A percentile compares a stretch with the other conserved stretches of the same genome.
Evolutionary conservation across 257 asterid genomes (phyloP).

Genomic region (Avicennia marina): DNA sequence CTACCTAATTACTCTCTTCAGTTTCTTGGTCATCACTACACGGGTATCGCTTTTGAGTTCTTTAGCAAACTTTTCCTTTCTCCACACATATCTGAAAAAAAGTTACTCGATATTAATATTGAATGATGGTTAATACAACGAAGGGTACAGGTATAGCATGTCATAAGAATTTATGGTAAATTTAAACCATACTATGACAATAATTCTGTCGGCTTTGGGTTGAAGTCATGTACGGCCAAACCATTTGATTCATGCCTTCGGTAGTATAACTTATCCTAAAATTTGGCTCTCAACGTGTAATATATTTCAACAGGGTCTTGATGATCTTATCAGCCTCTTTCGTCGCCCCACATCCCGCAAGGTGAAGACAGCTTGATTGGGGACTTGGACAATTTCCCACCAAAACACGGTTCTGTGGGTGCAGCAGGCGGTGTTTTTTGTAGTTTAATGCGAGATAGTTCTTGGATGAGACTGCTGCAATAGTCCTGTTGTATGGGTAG

Average conservation of each 20-base stretch:
- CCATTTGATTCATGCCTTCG: not conserved
- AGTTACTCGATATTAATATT: too few relatives aligned
- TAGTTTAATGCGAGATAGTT: constrained; percentile 28
- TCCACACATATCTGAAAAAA: too few relatives aligned
- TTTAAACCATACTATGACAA: too few relatives aligned
- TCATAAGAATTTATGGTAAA: too few relatives aligned
- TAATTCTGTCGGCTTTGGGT: not conserved
- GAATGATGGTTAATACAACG: too few relatives aligned
- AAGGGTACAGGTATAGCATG: too few relatives aligned
- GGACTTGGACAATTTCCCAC: constrained; percentile 8
- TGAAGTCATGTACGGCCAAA: too few relatives aligned
- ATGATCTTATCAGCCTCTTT: constrained; percentile 81
- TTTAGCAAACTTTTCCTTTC: not conserved
- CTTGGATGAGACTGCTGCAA: too few relatives aligned
- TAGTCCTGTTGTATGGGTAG: too few relatives aligned
- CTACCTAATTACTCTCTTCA: constrained; percentile 75
- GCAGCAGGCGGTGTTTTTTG: constrained; percentile 20
- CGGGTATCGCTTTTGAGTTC: constrained; percentile 45
- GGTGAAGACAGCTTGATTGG: constrained; percentile 52
- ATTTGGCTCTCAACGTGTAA: too few relatives aligned
- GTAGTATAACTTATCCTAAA: not conserved
- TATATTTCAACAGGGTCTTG: constrained; percentile 67
- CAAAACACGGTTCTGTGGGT: not conserved
- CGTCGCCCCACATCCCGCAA: constrained; percentile 92
- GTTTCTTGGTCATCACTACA: constrained; percentile 73